Conservation (phyloP, 345 rosid genomes). For the Diplotaxis tenuifolia region DNA sequence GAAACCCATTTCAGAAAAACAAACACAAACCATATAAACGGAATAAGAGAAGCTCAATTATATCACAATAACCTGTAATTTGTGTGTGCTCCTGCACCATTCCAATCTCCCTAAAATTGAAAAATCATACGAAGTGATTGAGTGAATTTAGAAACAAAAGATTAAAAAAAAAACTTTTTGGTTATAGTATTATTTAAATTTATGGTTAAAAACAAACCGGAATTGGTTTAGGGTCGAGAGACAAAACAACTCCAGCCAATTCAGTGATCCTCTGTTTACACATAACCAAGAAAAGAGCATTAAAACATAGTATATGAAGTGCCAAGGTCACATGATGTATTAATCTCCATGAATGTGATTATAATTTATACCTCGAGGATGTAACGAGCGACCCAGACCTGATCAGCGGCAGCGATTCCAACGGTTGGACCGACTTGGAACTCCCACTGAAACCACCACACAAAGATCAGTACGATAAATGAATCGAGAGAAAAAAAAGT, state of each 20-base stretch:
- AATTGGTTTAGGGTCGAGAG: slow-evolving; percentile 89
- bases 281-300: slow-evolving; percentile 14
- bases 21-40: not conserved
- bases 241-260: slow-evolving; percentile 63
- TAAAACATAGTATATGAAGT: not conserved
- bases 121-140: not conserved
- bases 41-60: not conserved
- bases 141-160: not conserved
- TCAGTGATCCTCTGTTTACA: slow-evolving; percentile 71
- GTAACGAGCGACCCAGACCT: slow-evolving; percentile 77
- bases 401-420: slow-evolving; percentile 75
- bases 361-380: slow-evolving; percentile 61
- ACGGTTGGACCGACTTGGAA: slow-evolving; percentile 79
- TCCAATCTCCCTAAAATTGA: slow-evolving; percentile 71
- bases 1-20: not conserved
- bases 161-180: not conserved
- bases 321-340: not conserved
- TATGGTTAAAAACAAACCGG: slow-evolving; percentile 37
- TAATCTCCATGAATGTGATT: not conserved
- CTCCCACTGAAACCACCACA: slow-evolving; percentile 56
- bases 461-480: not conserved
- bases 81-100: slow-evolving; percentile 95
- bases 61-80: slow-evolving; percentile 54
- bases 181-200: not conserved
- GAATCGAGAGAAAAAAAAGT: not conserved